phyloP scores from a whole-genome alignment of 2,329 filamentous ascomycete genomes.

The Aphanoascus verrucosus region DNA sequence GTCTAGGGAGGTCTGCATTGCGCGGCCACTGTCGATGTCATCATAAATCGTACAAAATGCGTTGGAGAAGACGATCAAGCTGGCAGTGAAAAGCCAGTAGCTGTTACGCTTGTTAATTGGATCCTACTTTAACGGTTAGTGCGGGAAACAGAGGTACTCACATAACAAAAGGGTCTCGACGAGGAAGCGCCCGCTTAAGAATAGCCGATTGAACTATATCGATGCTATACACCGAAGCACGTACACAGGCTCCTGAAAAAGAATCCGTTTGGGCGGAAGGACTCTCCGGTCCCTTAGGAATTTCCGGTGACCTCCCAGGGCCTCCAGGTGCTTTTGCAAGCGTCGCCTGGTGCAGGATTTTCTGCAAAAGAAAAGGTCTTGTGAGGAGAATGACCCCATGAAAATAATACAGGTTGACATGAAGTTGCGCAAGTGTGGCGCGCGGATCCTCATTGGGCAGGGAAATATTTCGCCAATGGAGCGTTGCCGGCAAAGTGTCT shows the following conservation, averaged over 20 bases:
- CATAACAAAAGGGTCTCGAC: constrained; percentile 48
- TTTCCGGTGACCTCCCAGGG: constrained; percentile 10
- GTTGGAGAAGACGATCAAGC: constrained; percentile 47
- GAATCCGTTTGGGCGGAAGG: constrained; percentile 13
- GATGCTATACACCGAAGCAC: constrained; percentile 43
- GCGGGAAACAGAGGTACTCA: constrained; percentile 27
- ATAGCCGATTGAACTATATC: constrained; percentile 39
- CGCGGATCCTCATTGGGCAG: constrained; percentile 33
- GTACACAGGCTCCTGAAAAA: constrained; percentile 43
- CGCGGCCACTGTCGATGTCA: constrained; percentile 38
- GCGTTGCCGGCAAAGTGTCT: constrained; percentile 37
- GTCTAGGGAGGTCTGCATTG: constrained; percentile 36
- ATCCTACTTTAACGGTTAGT: neutral
- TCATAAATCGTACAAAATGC: constrained; percentile 44
- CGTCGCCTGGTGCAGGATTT: constrained; percentile 12
- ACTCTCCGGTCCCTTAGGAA: neutral
- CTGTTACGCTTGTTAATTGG: constrained; percentile 25
- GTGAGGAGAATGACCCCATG: constrained; percentile 55
- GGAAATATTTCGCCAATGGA: constrained; percentile 44
- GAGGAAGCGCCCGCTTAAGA: constrained; percentile 39
- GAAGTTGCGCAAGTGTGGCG: constrained; percentile 50
- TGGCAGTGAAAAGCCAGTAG: constrained; percentile 48
- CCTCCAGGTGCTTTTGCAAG: neutral
- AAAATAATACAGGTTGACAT: constrained; percentile 51
- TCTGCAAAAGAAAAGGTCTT: constrained; percentile 42